A percentile compares a stretch with the other conserved stretches of the same genome.
phyloP scores from a whole-genome alignment of 2,329 filamentous ascomycete species.

The Eurotiales sp. region DNA sequence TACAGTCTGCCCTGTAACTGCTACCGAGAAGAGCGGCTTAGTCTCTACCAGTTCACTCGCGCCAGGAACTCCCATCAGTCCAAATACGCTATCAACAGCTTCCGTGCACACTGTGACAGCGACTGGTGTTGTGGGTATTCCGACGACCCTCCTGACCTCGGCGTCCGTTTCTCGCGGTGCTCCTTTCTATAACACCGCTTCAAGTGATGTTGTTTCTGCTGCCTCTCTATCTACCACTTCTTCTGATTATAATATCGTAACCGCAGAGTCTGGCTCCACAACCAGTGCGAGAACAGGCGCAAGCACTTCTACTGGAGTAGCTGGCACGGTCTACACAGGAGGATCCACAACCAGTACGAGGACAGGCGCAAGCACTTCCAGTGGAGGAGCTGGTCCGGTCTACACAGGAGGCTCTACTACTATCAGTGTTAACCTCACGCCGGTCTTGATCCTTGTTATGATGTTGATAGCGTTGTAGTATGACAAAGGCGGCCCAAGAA shows the following conservation, averaged over 20 bases:
- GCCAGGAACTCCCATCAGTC: not conserved
- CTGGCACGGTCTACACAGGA: not conserved
- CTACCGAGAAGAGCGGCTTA: not conserved
- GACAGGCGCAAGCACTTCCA: not conserved
- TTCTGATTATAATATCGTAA: not conserved
- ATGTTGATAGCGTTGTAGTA: too few relatives aligned
- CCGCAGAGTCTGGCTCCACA: too few relatives aligned
- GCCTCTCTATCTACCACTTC: not conserved
- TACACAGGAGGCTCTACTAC: not conserved
- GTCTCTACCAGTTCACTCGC: not conserved
- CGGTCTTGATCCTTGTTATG: too few relatives aligned
- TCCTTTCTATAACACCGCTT: not conserved
- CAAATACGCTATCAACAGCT: not conserved
- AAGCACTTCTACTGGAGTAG: not conserved
- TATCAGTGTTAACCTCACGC: too few relatives aligned
- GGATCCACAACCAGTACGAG: not conserved
- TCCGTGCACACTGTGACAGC: not conserved
- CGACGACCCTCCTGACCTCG: not conserved
- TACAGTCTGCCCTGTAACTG: not conserved
- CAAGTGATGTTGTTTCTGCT: not conserved
- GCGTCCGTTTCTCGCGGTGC: not conserved
- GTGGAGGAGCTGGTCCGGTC: not conserved
- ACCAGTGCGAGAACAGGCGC: not conserved
- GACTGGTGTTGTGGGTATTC: not conserved
- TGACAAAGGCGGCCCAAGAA: too few relatives aligned